These are phyloP conservation scores for Glycyrrhiza uralensis DNA, from an alignment of 306 rosid species.

Conservation along the genomic window DNA sequence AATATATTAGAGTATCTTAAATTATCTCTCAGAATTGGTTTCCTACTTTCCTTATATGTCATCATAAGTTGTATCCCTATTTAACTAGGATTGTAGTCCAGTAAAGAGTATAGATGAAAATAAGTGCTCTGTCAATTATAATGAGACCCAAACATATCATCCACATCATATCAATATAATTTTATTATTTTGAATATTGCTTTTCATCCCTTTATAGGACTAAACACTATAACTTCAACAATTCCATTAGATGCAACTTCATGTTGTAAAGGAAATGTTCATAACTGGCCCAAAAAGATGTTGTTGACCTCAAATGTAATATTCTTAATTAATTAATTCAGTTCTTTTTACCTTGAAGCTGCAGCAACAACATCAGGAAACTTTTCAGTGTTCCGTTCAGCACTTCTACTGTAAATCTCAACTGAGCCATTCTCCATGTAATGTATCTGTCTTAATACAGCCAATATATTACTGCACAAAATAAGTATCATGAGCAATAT, in stretches of 20 bases:
- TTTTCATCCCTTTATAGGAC: neutral
- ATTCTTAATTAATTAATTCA: neutral
- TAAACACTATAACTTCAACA: neutral
- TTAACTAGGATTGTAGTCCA: neutral
- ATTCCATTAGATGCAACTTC: neutral
- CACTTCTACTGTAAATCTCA: constrained; percentile 93
- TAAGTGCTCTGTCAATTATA: neutral
- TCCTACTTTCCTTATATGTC: neutral
- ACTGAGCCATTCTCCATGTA: constrained; percentile 79
- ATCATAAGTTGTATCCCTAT: neutral
- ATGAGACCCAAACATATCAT: neutral
- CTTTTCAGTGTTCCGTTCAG: constrained; percentile 87
- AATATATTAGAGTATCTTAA: neutral
- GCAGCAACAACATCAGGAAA: constrained; percentile 81
- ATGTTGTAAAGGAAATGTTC: neutral
- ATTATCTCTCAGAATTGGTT: neutral
- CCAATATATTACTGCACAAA: constrained; percentile 23
- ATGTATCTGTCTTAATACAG: constrained; percentile 64
- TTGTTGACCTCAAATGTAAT: neutral
- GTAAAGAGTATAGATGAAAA: neutral
- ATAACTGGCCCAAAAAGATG: constrained; percentile 1
- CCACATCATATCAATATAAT: neutral
- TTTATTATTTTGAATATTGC: neutral
- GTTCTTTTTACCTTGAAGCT: constrained; percentile 58
- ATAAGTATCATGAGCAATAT: neutral